phyloP scores from a whole-genome alignment of 306 rosid genomes.

The Dicorynia guianensis region DNA sequence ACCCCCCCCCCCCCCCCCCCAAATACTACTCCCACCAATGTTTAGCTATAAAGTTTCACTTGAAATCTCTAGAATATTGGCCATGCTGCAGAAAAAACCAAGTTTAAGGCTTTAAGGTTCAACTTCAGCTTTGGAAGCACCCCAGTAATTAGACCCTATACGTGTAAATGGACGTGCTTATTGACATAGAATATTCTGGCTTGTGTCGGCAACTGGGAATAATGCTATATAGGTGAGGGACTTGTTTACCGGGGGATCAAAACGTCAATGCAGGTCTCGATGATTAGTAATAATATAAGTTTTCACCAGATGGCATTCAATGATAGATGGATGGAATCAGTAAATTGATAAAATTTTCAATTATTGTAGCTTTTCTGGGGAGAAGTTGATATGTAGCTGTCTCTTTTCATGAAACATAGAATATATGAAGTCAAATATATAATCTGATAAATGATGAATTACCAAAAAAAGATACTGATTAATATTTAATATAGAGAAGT shows the following conservation, averaged over 20 bases:
- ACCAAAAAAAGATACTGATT: not conserved
- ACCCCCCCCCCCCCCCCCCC: slow-evolving; percentile 85
- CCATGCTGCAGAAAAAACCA: not conserved
- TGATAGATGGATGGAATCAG: slow-evolving; percentile 23
- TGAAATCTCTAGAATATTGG: too few species aligned
- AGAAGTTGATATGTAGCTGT: slow-evolving; percentile 28
- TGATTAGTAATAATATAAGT: too few species aligned
- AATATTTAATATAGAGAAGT: not conserved
- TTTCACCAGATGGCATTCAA: not conserved
- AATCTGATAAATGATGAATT: not conserved
- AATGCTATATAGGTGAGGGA: not conserved
- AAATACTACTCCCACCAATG: slow-evolving; percentile 65
- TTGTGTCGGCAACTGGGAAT: slow-evolving; percentile 7
- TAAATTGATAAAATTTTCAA: slow-evolving; percentile 9
- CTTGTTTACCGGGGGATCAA: not conserved
- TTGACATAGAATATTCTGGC: slow-evolving; percentile 36
- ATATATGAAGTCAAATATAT: slow-evolving; percentile 31
- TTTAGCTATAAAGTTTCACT: slow-evolving; percentile 15
- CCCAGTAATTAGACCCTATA: slow-evolving; percentile 5
- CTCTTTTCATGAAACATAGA: slow-evolving; percentile 34
- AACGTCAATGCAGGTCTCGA: slow-evolving; percentile 38
- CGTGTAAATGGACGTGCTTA: not conserved
- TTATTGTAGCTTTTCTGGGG: slow-evolving; percentile 18
- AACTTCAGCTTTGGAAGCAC: not conserved
- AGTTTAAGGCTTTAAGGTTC: not conserved